Percentiles rank a stretch among this genome's conserved stretches.
Conservation (phyloP, 495 filamentous ascomycete genomes). For the Penicillium crystallinum region DNA sequence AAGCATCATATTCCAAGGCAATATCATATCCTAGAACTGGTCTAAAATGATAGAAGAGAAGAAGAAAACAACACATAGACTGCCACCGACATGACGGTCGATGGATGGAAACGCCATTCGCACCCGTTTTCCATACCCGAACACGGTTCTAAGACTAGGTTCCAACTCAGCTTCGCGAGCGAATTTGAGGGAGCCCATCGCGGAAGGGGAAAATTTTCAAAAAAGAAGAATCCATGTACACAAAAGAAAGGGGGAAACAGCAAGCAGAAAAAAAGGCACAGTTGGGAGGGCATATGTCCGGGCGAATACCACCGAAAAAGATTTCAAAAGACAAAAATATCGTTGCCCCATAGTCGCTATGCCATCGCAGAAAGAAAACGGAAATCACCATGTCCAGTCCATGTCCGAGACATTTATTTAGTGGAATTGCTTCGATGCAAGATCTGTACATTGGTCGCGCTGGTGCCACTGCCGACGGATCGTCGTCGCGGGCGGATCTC, state of each 20-base stretch:
- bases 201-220: conserved; percentile 37
- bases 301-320: conserved; percentile 18
- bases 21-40: conserved; percentile 23
- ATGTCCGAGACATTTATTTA: conserved; percentile 27
- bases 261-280: conserved; percentile 16
- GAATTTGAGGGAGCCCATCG: conserved; percentile 20
- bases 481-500: conserved; percentile 44
- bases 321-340: conserved; percentile 27
- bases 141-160: conserved; percentile 42
- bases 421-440: conserved; percentile 47
- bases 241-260: conserved; percentile 29
- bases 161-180: conserved; percentile 37
- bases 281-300: conserved; percentile 17
- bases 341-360: conserved; percentile 42
- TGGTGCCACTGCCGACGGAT: conserved; percentile 37
- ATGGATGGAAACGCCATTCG: conserved; percentile 46
- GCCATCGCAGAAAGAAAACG: conserved; percentile 33
- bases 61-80: conserved; percentile 26
- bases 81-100: conserved; percentile 34
- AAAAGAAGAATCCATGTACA: conserved; percentile 40
- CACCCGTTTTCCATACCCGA: conserved; percentile 48
- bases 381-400: conserved; percentile 25
- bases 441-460: conserved; percentile 33
- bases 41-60: conserved; percentile 22
- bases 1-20: conserved; percentile 13